phyloP scores from a whole-genome alignment of 2,329 filamentous ascomycete genomes.

The Tolypocladium pustulatum region DNA sequence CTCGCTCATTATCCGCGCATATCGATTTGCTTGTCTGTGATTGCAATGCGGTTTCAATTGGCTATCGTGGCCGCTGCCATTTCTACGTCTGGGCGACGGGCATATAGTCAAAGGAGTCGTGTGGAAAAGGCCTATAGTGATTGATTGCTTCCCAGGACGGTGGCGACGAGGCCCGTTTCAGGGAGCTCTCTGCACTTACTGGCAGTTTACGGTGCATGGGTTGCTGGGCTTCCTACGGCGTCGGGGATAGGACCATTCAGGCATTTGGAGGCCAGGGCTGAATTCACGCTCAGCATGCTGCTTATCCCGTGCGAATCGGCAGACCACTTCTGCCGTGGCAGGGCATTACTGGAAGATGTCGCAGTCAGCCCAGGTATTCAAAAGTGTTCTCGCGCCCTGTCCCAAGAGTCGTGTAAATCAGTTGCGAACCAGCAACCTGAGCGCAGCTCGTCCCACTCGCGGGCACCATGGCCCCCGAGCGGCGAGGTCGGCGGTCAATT shows the following conservation, averaged over 20 bases:
- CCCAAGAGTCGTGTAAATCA: not conserved
- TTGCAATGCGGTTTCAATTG: not conserved
- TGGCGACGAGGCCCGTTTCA: not conserved
- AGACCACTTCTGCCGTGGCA: not conserved
- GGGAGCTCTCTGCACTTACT: not conserved
- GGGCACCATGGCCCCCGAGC: not conserved
- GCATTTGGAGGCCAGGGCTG: not conserved
- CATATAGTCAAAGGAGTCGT: too few relatives aligned
- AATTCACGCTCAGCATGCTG: not conserved
- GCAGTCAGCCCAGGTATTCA: not conserved
- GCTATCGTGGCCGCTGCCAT: not conserved
- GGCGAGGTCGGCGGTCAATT: not conserved
- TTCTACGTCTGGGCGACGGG: not conserved
- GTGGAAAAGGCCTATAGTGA: not conserved
- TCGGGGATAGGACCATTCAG: not conserved
- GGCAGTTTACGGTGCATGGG: not conserved
- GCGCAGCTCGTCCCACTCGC: not conserved
- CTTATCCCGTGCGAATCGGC: not conserved
- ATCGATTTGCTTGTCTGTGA: not conserved
- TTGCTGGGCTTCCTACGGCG: not conserved
- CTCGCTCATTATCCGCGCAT: not conserved
- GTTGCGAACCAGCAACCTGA: not conserved
- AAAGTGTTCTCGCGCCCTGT: not conserved
- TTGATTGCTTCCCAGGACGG: not conserved
- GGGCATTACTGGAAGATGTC: not conserved